Evolutionary conservation across 1,139 yeast species (phyloP).

Genomic region (Suhomyces bolitotheri): DNA sequence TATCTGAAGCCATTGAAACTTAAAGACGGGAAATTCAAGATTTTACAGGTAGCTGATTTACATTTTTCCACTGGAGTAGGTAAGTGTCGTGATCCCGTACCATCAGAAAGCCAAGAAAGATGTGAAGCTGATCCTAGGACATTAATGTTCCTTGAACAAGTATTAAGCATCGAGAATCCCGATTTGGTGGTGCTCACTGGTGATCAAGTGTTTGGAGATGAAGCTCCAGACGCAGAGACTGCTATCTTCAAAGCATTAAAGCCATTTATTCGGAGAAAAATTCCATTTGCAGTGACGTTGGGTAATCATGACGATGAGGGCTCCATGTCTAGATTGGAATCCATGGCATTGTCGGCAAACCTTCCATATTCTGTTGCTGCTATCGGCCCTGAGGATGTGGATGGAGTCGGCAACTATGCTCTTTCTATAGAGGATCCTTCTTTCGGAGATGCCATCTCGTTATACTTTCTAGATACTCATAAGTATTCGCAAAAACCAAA

Average conservation of each 20-base stretch:
- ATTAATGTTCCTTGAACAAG: constrained; percentile 54
- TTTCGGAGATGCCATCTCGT: constrained; percentile 50
- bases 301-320: constrained; percentile 91
- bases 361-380: constrained; percentile 69
- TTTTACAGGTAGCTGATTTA: constrained; percentile 82
- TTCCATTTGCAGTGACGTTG: constrained; percentile 79
- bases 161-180: constrained; percentile 72
- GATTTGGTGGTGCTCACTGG: constrained; percentile 84
- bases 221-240: constrained; percentile 74
- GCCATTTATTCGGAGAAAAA: constrained; percentile 62
- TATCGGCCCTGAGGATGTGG: constrained; percentile 62
- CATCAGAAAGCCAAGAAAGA: constrained; percentile 37
- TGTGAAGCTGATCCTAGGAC: constrained; percentile 82
- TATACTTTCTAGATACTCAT: constrained; percentile 85
- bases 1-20: constrained; percentile 29
- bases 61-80: constrained; percentile 83
- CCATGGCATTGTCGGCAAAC: constrained; percentile 54
- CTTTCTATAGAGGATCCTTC: constrained; percentile 48
- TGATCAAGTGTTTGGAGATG: constrained; percentile 75
- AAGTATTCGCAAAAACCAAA: constrained; percentile 65
- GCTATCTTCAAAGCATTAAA: constrained; percentile 74
- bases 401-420: constrained; percentile 80
- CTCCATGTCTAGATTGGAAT: constrained; percentile 54
- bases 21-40: constrained; percentile 58
- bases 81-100: constrained; percentile 68